A percentile compares a stretch with the other conserved stretches of the same genome.
These are phyloP conservation scores for Phaeosphaeriaceae sp. DNA, from an alignment of 2,329 filamentous ascomycete genomes.

Conservation along the genomic window DNA sequence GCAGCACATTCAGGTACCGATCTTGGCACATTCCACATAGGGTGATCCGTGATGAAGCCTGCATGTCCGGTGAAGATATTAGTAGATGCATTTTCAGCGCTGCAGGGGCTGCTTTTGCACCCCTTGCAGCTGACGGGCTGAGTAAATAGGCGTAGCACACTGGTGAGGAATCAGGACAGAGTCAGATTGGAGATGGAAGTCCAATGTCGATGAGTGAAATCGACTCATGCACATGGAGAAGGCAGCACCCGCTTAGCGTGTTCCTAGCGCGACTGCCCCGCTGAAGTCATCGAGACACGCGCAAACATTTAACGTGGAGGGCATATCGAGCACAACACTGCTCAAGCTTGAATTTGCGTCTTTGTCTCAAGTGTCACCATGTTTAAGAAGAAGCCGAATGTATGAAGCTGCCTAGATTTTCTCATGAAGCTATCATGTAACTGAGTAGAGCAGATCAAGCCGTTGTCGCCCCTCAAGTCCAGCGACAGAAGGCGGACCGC, in stretches of 20 bases:
- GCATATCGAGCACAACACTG: constrained; percentile 2
- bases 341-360: not conserved
- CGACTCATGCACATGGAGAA: constrained; percentile 7
- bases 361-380: constrained; percentile 46
- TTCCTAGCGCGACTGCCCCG: constrained; percentile 19
- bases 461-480: constrained; percentile 70
- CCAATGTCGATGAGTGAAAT: constrained; percentile 2
- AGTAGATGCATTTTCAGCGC: not conserved
- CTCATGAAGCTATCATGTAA: not conserved
- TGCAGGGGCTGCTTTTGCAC: not conserved
- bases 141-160: not conserved
- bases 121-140: not conserved
- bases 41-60: not conserved
- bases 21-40: not conserved
- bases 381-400: constrained; percentile 72
- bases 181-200: not conserved
- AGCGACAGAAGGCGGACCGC: constrained; percentile 73
- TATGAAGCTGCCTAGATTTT: constrained; percentile 35
- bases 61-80: not conserved
- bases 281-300: constrained; percentile 19
- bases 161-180: not conserved
- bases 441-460: constrained; percentile 66
- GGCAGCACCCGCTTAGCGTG: constrained; percentile 3
- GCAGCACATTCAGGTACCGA: constrained; percentile 1
- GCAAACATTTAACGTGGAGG: constrained; percentile 1